Evolutionary conservation across 2,329 filamentous ascomycete species (phyloP), one percentile per base, ranked within the genome.

Genomic region (Thielaviopsis populi): DNA sequence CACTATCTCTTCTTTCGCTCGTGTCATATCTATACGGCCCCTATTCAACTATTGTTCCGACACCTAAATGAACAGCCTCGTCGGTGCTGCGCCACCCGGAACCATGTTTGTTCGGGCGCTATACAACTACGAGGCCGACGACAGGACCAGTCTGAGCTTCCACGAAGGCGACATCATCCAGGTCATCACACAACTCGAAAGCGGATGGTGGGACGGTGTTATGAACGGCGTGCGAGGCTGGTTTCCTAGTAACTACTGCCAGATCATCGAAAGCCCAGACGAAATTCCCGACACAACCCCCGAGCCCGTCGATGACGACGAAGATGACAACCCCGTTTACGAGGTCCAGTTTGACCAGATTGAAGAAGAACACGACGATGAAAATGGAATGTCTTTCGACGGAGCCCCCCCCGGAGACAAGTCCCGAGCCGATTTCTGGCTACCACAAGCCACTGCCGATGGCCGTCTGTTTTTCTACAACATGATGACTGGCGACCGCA

Each of bases 231-330:
- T 96, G 69, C 86, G 94, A 72, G 94, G 94, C 73, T 99, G 94
- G 94, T 99, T 99, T 74, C 94, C 94, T 43, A 97, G 92, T 79
- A 99, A 99, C 75, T 99, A 99, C 77, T 97, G 94, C 77, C 86
- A 90, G 68, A 84, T 94, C 68, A 87, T 97, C 70, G 83, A 84
- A 66, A 85, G 84, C 69, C 82, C 87, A 61, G 87, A 89, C 69
- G 88, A 95, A 67, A 78, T 87, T 37, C 80, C 82, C 50, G 85
- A 89, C 63, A 76, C 80, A 15, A 79, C 81, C 62, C 82, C 80
- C 68, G 78, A 73, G 54, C 79, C 78, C 61, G 74, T 80, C 63
- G 78, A 83, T 63, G 84, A 88, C 60, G 78, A 82, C 2, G 83
- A 84, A 62, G 83, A 83, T 40, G 79, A 80, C 56, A 82, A 84